Base-by-base conservation (phyloP, 2,329 filamentous ascomycete species). In the Nemania sp. region DNA sequence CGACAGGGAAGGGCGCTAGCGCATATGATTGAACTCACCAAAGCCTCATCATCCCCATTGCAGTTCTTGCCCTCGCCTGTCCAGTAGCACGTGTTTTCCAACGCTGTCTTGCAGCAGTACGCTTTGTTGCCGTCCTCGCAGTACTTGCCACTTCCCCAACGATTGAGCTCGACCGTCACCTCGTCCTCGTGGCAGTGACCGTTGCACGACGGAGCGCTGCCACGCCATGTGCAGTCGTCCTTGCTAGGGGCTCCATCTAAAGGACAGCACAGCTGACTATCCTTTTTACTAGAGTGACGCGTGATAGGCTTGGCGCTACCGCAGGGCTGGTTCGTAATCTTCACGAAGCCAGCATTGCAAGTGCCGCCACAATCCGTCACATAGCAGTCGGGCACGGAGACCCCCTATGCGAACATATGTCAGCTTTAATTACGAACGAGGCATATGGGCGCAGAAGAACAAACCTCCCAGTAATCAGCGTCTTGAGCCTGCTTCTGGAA, bases 101-200 rank as follows among this genome's bases (percentile, higher is more conserved):
- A n/a, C 1, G 27, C n/a, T 3, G 49, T 49, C 11, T 41, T 5
- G 20, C 61, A 64, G 32, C 61, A 64, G 20, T 64, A 64, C 22
- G 29, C 29, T 27, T 64, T 64, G 8, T 38, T 52, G 3, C 62
- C 55, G 29, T 65, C 62, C 15, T 59, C 35, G 26, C 62, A 64
- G 27, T 64, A 54, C 10, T 54, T 38, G 11, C 47, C 55, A 13
- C 32, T 35, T 1, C 62, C 62, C 62, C 62, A 64, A 3, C 32
- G 35, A 15, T 52, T 59, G 7, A 52, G 47, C 8, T 52, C 62
- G 2, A 65, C 22, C 1, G 62, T 22, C 0, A 65, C 62, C n/a
- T 65, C 62, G 22, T 54, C 20, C 11, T 47, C 20, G 7, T 60
- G n/a, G n/a, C 62, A 65, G 8, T 65, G 62, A 1, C 62, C 62